phyloP scores from a whole-genome alignment of 2,329 filamentous ascomycete genomes.

The Hymenoscyphus occultus region DNA sequence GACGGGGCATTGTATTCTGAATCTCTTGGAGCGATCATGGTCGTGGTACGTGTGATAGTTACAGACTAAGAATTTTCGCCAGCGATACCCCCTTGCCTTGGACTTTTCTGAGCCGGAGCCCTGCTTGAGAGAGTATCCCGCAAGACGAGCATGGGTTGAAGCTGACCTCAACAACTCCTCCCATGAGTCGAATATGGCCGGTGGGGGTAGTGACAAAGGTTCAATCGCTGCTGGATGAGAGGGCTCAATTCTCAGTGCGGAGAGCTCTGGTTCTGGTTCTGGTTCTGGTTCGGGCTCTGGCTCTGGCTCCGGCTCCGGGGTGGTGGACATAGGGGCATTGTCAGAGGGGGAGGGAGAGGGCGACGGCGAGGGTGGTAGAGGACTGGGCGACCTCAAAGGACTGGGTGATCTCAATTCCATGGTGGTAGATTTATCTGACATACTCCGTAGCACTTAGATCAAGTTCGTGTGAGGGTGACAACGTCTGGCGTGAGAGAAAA shows the following conservation, averaged over 20 bases:
- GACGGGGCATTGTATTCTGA: background rate
- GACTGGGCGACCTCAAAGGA: background rate
- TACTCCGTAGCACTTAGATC: background rate
- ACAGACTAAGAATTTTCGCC: conserved; percentile 1
- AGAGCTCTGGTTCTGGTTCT: too few species aligned
- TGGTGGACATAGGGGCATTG: background rate
- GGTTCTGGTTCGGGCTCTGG: background rate
- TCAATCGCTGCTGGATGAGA: background rate
- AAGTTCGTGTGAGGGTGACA: too few species aligned
- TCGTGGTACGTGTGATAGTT: background rate
- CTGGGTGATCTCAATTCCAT: background rate
- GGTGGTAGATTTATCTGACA: background rate
- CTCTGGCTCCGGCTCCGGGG: background rate
- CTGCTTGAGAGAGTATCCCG: background rate
- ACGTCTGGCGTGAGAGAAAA: background rate
- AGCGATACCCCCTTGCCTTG: background rate
- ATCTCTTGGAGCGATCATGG: background rate
- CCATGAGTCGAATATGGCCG: background rate
- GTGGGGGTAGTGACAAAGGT: background rate
- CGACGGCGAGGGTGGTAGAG: too few species aligned
- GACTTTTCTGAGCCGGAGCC: background rate
- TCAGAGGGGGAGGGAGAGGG: background rate
- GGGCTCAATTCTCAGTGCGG: background rate
- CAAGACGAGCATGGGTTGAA: background rate
- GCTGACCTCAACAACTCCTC: background rate